Conservation (phyloP, 495 filamentous ascomycete species). For the Hypoxylon rickii region DNA sequence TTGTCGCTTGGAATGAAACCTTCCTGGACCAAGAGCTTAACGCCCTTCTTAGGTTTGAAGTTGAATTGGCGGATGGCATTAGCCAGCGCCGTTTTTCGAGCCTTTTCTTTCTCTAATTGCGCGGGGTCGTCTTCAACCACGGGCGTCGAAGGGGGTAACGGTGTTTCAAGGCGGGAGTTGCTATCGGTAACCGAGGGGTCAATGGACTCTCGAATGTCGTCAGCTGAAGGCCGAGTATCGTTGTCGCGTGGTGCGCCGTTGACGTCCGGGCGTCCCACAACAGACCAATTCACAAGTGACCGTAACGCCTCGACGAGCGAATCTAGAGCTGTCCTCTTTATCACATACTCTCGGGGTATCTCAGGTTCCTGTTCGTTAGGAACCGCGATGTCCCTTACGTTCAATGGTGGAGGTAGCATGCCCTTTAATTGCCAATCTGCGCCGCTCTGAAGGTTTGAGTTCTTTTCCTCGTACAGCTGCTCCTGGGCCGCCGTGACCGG, state of each 20-base stretch:
- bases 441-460: slow-evolving; percentile 59
- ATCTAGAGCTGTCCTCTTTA: slow-evolving; percentile 87
- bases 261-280: slow-evolving; percentile 61
- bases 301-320: slow-evolving; percentile 84
- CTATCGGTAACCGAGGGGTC: slow-evolving; percentile 63
- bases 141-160: slow-evolving; percentile 72
- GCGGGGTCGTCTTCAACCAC: slow-evolving; percentile 84
- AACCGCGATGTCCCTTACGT: slow-evolving; percentile 70
- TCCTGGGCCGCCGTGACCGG: slow-evolving; percentile 76
- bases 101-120: slow-evolving; percentile 90
- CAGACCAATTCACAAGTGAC: slow-evolving; percentile 90
- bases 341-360: slow-evolving; percentile 80
- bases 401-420: slow-evolving; percentile 83
- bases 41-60: slow-evolving; percentile 93
- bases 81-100: slow-evolving; percentile 85
- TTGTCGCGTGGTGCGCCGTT: slow-evolving; percentile 53
- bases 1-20: slow-evolving; percentile 80
- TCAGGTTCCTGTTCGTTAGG: slow-evolving; percentile 64
- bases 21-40: slow-evolving; percentile 79
- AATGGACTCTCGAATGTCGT: slow-evolving; percentile 80
- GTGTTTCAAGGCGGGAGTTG: slow-evolving; percentile 61
- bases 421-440: slow-evolving; percentile 82
- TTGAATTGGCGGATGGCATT: slow-evolving; percentile 94
- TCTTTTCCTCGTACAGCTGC: slow-evolving; percentile 80
- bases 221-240: slow-evolving; percentile 67